Conservation (phyloP, 345 rosid species). For the Hypericum perforatum region DNA sequence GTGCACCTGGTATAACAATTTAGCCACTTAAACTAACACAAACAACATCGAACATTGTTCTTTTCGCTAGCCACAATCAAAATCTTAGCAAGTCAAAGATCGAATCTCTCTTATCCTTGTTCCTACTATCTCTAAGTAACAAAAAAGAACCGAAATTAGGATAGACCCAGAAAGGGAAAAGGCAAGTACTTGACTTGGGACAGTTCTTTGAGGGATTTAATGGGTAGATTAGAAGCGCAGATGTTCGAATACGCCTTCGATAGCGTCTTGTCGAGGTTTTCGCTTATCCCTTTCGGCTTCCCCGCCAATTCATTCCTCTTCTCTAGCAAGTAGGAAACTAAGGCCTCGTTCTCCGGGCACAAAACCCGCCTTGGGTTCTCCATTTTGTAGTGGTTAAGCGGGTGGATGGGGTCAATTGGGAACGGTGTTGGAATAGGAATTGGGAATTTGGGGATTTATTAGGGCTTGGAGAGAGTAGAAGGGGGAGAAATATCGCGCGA, state of each 20-base stretch:
- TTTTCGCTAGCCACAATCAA: too few species aligned
- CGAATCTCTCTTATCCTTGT: too few species aligned
- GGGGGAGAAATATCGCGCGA: too few species aligned
- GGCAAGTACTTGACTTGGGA: slow-evolving; percentile 55
- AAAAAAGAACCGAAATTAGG: background rate
- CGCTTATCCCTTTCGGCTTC: slow-evolving; percentile 62
- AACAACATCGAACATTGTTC: too few species aligned
- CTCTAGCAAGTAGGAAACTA: slow-evolving; percentile 45
- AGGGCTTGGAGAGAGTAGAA: too few species aligned
- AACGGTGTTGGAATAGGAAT: too few species aligned
- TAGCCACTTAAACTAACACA: too few species aligned
- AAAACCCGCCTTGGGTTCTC: slow-evolving; percentile 35
- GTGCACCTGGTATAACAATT: too few species aligned
- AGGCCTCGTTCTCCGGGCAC: slow-evolving; percentile 52
- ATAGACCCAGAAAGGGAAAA: background rate
- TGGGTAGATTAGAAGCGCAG: slow-evolving; percentile 43
- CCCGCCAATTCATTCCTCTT: slow-evolving; percentile 60
- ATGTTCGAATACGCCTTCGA: slow-evolving; percentile 45
- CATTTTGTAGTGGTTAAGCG: slow-evolving; percentile 23
- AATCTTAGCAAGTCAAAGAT: too few species aligned
- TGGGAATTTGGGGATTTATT: too few species aligned
- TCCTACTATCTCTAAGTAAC: background rate
- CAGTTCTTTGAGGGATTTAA: slow-evolving; percentile 61
- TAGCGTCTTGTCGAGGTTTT: slow-evolving; percentile 48
- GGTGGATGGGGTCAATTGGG: too few species aligned